Base-by-base conservation (phyloP, 148 eudicot species). In the Arbutus unedo region DNA sequence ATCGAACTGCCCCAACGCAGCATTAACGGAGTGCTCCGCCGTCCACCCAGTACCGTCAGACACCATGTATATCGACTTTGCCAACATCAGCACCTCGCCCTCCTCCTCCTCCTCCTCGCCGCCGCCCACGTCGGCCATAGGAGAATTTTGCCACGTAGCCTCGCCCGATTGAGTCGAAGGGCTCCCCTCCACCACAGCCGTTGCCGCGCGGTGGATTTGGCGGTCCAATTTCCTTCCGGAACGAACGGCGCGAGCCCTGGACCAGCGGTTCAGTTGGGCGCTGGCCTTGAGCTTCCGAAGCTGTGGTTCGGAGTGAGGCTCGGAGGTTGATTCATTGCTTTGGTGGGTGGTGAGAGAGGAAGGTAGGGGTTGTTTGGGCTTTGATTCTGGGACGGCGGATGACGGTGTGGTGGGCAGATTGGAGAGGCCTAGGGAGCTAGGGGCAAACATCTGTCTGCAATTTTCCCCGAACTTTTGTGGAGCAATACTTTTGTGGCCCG, bases 21-120 rank as follows among this genome's bases (percentile, higher is more conserved):
- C 98, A 54, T 62, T 91, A 56, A 96, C 95, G 41, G 92, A 88
- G 47, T 96, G 92, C 87, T 96, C 98, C 70, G 89, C 98, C 86
- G 98, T 96, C 98, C 97, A 96, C 31, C 98, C 98, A 0, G 98
- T 96, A 1, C 98, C 95, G 59, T 96, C 98, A 4, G 98, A 96
- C 3, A 96, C 95, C 89, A 96, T 91, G 31, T 91, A 96, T 5
- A 96, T 96, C 50, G 91, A 79, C 91, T 93, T 96, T 18, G 81
- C 90, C 48, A 15, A 87, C 6, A 7, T 19, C 16, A 11, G 43
- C 18, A 6, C 43, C 71, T 11, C 70, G 0, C 16, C 71, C 60
- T 56, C 73, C 44, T 50, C 82, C 51, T 8, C 81, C 18, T 51
- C 64, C 2, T 56, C 79, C 53, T 53, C 80, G 3, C 67, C 64